A percentile compares a stretch with the other conserved stretches of the same genome.
Evolutionary conservation across 495 filamentous ascomycete genomes (phyloP).

Genomic region (Copromyces sp.): DNA sequence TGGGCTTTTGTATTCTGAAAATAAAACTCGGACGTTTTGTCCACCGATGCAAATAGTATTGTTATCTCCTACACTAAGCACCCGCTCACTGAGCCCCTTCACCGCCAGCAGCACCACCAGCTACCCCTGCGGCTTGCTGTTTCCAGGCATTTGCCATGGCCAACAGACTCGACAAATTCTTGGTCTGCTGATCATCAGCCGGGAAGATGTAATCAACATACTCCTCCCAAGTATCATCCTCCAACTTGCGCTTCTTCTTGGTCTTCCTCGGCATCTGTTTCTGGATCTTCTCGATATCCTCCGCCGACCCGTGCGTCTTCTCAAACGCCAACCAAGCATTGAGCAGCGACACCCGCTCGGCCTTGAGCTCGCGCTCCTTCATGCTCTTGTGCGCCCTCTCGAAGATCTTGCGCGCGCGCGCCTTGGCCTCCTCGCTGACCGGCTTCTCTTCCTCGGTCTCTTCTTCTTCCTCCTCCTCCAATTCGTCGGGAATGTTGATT

Average conservation of each 20-base stretch:
- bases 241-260: slow-evolving; percentile 89
- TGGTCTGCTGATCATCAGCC: slow-evolving; percentile 81
- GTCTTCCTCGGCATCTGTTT: slow-evolving; percentile 87
- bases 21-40: background rate
- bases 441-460: slow-evolving; percentile 53
- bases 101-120: slow-evolving; percentile 20
- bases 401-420: slow-evolving; percentile 72
- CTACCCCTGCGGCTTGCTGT: slow-evolving; percentile 39
- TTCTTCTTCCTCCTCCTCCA: slow-evolving; percentile 40
- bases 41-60: background rate
- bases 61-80: background rate
- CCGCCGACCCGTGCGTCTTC: slow-evolving; percentile 62
- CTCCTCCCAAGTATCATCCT: slow-evolving; percentile 94
- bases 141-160: slow-evolving; percentile 88
- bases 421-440: slow-evolving; percentile 74
- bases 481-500: slow-evolving; percentile 64
- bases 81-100: slow-evolving; percentile 1
- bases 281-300: slow-evolving; percentile 76
- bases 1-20: background rate
- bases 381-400: slow-evolving; percentile 77
- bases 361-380: slow-evolving; percentile 87
- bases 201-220: slow-evolving; percentile 98
- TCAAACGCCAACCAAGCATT: slow-evolving; percentile 91
- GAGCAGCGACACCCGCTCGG: slow-evolving; percentile 83
- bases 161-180: slow-evolving; percentile 72